Conservation (phyloP, 495 filamentous ascomycete species). For the Aspergillus sparsus region DNA sequence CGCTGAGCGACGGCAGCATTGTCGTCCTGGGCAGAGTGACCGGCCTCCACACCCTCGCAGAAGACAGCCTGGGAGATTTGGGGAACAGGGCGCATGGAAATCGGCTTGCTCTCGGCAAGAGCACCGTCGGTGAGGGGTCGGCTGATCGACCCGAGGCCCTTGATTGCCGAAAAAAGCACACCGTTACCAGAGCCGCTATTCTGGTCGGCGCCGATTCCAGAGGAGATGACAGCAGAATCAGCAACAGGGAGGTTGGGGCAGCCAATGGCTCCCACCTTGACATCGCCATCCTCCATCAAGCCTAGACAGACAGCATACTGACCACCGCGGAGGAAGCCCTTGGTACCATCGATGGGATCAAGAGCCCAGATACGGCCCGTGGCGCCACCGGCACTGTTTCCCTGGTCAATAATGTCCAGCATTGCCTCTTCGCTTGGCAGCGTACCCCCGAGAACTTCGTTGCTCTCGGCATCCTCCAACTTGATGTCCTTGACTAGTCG, state of each 20-base stretch:
- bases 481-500: slow-evolving; percentile 69
- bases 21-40: slow-evolving; percentile 84
- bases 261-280: slow-evolving; percentile 90
- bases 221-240: slow-evolving; percentile 65
- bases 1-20: slow-evolving; percentile 79
- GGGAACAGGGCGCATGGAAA: slow-evolving; percentile 74
- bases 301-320: slow-evolving; percentile 96
- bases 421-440: slow-evolving; percentile 70
- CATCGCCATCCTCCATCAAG: slow-evolving; percentile 89
- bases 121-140: slow-evolving; percentile 63
- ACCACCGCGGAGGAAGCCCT: slow-evolving; percentile 94
- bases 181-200: slow-evolving; percentile 68
- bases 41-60: slow-evolving; percentile 92
- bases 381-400: slow-evolving; percentile 75
- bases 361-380: slow-evolving; percentile 92
- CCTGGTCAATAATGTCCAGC: slow-evolving; percentile 82
- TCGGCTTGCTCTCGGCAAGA: slow-evolving; percentile 60
- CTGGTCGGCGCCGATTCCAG: slow-evolving; percentile 66
- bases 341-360: slow-evolving; percentile 97
- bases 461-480: slow-evolving; percentile 68
- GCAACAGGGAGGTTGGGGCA: slow-evolving; percentile 93
- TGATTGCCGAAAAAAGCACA: slow-evolving; percentile 79
- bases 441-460: slow-evolving; percentile 69
- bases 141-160: slow-evolving; percentile 73
- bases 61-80: slow-evolving; percentile 80